Base-by-base conservation (phyloP, 78 protist species). In the Pigoraptor vietnamica region DNA sequence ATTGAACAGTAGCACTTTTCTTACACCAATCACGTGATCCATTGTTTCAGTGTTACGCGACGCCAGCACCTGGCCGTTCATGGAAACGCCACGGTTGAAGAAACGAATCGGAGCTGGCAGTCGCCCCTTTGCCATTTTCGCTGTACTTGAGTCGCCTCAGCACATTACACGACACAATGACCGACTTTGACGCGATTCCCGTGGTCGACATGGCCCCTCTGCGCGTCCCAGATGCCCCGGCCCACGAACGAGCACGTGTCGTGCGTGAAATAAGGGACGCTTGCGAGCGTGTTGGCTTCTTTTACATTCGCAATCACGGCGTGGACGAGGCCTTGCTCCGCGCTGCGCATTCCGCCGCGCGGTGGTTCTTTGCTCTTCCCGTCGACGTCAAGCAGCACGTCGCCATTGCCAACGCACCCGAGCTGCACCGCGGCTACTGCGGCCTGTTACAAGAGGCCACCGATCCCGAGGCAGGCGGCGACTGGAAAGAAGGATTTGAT, bases 401-500 rank as follows among this genome's bases (percentile, higher is more conserved):
- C 21, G 39, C 6, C 38, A 83, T 83, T 2, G 36, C 36, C 38
- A 32, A 83, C 39, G 91, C 82, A 0, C 34, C 39, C 2, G 37
- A 0, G 0, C 19, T 86, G 40, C 84, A 2, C n/a, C 55, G 93
- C 0, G 93, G 93, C 0, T 91, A 86, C 90, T 21, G 1, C 29
- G 89, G 67, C 29, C 67, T 86, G 2, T 83, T 88, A 1, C 82
- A 36, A 0, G 87, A 91, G 81, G 0, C 39, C 39, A 86, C 90
- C 0, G 0, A 0, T 37, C 39, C 83, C 23, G 1, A 0, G 84
- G 81, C 89, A 9, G 93, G 84, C 55, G 0, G n/a, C 90, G 67
- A 48, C 14, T 48, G 67, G 67, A 67, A 91, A 23, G 93, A 91
- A 29, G 90, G 81, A 1, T 0, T 91, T 24, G 10, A 91, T 35